Percentiles rank a stretch among this genome's conserved stretches.
phyloP scores from a whole-genome alignment of 768 basidiomycete genomes.

The Termitomyces sp. region DNA sequence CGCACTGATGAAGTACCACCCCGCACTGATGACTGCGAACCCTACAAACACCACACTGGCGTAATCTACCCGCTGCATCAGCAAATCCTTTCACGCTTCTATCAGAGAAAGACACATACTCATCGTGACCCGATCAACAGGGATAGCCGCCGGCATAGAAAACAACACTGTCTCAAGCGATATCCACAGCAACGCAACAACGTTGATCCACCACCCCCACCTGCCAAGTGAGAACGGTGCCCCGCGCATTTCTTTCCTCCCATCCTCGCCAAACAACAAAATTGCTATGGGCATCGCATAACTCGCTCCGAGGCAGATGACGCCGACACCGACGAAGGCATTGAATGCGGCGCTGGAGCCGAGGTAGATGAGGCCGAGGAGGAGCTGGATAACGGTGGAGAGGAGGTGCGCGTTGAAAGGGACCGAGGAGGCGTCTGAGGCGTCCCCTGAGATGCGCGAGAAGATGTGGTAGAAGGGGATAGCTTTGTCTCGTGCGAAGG shows the following conservation, averaged over 20 bases:
- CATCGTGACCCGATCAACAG: constrained; percentile 30
- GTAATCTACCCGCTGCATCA: constrained; percentile 40
- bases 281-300: constrained; percentile 59
- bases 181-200: constrained; percentile 51
- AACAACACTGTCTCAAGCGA: constrained; percentile 57
- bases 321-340: constrained; percentile 61
- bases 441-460: constrained; percentile 34
- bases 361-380: constrained; percentile 59
- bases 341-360: constrained; percentile 61
- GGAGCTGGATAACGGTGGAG: constrained; percentile 49
- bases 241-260: constrained; percentile 35
- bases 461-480: constrained; percentile 50
- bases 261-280: constrained; percentile 30
- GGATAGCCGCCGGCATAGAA: constrained; percentile 61
- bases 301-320: constrained; percentile 60
- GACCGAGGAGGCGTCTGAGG: constrained; percentile 32
- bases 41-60: constrained; percentile 64
- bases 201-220: constrained; percentile 41
- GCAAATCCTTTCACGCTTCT: background rate
- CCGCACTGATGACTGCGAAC: constrained; percentile 48
- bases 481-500: constrained; percentile 62
- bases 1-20: constrained; percentile 57
- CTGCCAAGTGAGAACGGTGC: constrained; percentile 47
- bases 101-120: background rate
- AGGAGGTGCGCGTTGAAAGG: constrained; percentile 58